Conservation (phyloP, 169 alveolate genomes). For the Eimeria maxima region DNA sequence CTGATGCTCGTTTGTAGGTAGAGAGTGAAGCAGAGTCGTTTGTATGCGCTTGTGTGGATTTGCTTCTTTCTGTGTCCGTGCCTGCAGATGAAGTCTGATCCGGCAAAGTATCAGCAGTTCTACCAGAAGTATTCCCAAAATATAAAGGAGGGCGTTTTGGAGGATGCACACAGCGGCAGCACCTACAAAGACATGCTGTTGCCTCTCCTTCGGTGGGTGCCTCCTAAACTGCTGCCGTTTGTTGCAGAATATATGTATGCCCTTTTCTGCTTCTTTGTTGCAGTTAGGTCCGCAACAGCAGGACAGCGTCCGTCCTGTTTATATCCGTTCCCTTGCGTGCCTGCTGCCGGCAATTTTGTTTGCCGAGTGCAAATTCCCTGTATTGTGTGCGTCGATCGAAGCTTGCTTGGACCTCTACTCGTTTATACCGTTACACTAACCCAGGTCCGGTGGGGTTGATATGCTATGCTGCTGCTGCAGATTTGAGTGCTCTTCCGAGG, state of each 20-base stretch:
- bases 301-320: neutral
- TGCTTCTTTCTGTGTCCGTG: neutral
- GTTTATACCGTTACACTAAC: neutral
- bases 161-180: conserved; percentile 82
- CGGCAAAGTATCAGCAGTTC: conserved; percentile 91
- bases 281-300: neutral
- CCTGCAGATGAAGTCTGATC: conserved; percentile 86
- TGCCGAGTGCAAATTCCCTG: neutral
- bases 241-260: neutral
- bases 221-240: no score
- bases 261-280: neutral
- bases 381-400: neutral
- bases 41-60: neutral
- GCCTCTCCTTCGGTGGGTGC: conserved; percentile 80
- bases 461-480: neutral
- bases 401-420: neutral
- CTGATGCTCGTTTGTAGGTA: neutral
- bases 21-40: neutral
- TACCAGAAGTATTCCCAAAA: conserved; percentile 91
- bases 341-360: neutral
- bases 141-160: conserved; percentile 90
- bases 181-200: conserved; percentile 69
- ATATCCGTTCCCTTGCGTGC: neutral
- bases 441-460: neutral
- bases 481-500: conserved; percentile 62